Conservation (phyloP, 768 basidiomycete genomes). For the Gymnopilus junonius region DNA sequence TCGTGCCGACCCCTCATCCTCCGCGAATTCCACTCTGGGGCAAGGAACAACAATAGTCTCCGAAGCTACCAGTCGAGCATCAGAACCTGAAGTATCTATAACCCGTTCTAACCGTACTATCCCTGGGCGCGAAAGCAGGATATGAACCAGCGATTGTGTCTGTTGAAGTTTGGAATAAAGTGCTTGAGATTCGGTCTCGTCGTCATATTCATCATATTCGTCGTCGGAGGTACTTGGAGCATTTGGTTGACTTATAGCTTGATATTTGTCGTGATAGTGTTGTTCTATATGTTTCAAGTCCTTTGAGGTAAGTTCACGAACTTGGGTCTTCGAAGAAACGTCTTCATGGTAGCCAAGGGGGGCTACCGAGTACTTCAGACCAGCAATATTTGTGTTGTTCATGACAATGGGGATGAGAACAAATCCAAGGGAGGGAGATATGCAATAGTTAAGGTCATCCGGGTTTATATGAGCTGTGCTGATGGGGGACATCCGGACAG, state of each 20-base stretch:
- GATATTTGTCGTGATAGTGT: constrained; percentile 54
- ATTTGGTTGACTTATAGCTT: constrained; percentile 44
- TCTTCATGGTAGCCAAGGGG: constrained; percentile 57
- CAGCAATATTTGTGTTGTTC: constrained; percentile 84
- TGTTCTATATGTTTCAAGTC: constrained; percentile 74
- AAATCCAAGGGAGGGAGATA: constrained; percentile 53
- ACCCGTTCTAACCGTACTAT: constrained; percentile 76
- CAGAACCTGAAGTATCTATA: constrained; percentile 67
- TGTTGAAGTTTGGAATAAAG: constrained; percentile 60
- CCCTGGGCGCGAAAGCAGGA: constrained; percentile 76
- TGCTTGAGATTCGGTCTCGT: constrained; percentile 46
- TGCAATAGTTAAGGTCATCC: constrained; percentile 71
- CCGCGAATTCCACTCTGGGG: constrained; percentile 72
- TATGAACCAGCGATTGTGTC: constrained; percentile 75
- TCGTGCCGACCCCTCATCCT: constrained; percentile 36
- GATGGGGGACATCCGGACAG: constrained; percentile 90
- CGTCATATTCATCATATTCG: constrained; percentile 74
- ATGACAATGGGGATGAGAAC: constrained; percentile 83
- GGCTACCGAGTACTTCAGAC: constrained; percentile 73
- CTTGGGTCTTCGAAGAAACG: constrained; percentile 50
- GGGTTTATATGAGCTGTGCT: constrained; percentile 93
- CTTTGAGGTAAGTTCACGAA: constrained; percentile 58
- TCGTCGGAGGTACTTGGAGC: constrained; percentile 37
- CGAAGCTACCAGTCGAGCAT: constrained; percentile 71
- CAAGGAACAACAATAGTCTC: constrained; percentile 82